Percentiles rank a stretch among this genome's conserved stretches.
phyloP scores from a whole-genome alignment of 2,329 filamentous ascomycete species.

The Metarhizium sp. region DNA sequence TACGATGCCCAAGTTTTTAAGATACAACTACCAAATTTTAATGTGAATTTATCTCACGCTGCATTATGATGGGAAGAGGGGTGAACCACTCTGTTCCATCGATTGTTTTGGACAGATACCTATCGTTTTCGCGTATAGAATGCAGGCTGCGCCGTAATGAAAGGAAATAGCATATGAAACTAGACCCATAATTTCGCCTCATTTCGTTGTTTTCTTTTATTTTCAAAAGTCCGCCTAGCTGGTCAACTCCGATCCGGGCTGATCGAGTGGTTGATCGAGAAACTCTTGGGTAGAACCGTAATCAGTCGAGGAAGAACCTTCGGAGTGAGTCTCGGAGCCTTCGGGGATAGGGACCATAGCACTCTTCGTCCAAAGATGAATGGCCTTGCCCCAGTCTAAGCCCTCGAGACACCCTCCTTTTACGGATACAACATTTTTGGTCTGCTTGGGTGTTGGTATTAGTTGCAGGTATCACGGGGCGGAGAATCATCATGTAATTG shows the following conservation, averaged over 20 bases:
- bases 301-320: constrained; percentile 36
- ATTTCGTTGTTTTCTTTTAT: not conserved
- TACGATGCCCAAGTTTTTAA: not conserved
- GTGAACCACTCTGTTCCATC: no score
- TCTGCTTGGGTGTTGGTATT: not conserved
- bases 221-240: not conserved
- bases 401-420: constrained; percentile 60
- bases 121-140: not conserved
- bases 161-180: not conserved
- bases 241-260: not conserved
- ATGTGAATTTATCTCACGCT: not conserved
- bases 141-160: not conserved
- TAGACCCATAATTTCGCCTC: not conserved
- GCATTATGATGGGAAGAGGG: not conserved
- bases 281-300: constrained; percentile 35
- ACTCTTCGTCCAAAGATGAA: constrained; percentile 59
- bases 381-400: constrained; percentile 49
- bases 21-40: not conserved
- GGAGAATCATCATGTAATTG: not conserved
- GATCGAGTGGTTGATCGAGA: constrained; percentile 27
- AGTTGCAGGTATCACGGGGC: not conserved
- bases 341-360: constrained; percentile 63
- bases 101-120: not conserved
- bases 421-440: constrained; percentile 45
- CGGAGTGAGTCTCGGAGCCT: constrained; percentile 46